These are phyloP conservation scores for Coelastrella sp. DNA, from an alignment of 139 green algal species.

Conservation along the genomic window DNA sequence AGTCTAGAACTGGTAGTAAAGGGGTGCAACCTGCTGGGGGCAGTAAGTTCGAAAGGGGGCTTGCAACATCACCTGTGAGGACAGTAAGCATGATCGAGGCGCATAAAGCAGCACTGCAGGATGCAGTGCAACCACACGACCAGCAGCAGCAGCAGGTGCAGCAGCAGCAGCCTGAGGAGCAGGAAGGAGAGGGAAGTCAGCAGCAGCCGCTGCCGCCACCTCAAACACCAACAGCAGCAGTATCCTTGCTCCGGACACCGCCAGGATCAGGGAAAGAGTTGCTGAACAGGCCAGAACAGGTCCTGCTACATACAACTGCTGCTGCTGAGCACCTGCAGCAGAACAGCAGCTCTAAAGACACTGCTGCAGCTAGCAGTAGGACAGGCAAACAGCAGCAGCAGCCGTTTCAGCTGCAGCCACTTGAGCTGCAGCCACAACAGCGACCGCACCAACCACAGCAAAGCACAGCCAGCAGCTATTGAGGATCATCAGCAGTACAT, in stretches of 20 bases:
- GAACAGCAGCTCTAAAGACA: not conserved
- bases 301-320: not conserved
- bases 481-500: no score
- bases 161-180: not conserved
- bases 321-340: not conserved
- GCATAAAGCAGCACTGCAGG: conserved; percentile 33
- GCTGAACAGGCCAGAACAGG: not conserved
- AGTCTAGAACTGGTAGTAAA: no score
- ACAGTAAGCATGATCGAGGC: conserved; percentile 1
- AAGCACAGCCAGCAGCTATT: not conserved
- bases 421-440: no score
- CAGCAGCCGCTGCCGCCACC: not conserved
- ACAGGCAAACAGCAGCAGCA: not conserved
- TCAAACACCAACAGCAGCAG: not conserved
- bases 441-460: no score
- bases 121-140: not conserved
- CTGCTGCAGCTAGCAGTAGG: not conserved
- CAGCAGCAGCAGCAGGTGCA: conserved; percentile 3
- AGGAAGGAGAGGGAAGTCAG: not conserved
- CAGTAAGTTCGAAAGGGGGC: no score
- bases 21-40: no score
- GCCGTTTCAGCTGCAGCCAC: no score
- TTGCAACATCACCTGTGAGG: not conserved
- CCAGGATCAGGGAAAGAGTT: no score
- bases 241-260: no score